A percentile compares a stretch with the other conserved stretches of the same genome.
Conservation (phyloP, 345 rosid species). For the Punica granatum region DNA sequence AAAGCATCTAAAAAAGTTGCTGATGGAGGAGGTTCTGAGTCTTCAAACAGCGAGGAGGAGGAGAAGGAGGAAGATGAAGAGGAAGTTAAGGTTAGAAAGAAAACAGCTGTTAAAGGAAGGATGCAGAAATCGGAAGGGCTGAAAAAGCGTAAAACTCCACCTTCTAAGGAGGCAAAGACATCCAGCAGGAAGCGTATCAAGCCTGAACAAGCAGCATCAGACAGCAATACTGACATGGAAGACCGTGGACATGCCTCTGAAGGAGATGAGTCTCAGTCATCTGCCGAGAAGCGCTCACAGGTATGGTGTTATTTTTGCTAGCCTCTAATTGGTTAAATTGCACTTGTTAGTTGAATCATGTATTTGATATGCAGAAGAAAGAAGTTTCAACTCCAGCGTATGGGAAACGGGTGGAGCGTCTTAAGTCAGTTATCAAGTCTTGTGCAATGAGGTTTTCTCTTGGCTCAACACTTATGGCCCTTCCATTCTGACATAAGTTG, state of each 20-base stretch:
- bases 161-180: conserved; percentile 35
- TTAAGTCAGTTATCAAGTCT: conserved; percentile 73
- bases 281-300: conserved; percentile 43
- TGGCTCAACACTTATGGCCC: conserved; percentile 8
- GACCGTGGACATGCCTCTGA: conserved; percentile 39
- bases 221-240: conserved; percentile 37
- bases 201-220: conserved; percentile 27
- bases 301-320: conserved; percentile 22
- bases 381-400: conserved; percentile 51
- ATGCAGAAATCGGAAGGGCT: conserved; percentile 33
- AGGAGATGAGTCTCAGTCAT: conserved; percentile 41
- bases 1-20: conserved; percentile 30
- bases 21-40: conserved; percentile 31
- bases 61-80: conserved; percentile 42
- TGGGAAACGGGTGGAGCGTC: conserved; percentile 77
- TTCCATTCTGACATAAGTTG: conserved; percentile 10
- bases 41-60: conserved; percentile 33
- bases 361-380: conserved; percentile 49
- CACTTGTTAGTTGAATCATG: conserved; percentile 11
- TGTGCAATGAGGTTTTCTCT: conserved; percentile 72
- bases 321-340: background rate
- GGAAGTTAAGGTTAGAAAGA: conserved; percentile 41
- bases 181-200: conserved; percentile 45
- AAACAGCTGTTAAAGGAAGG: conserved; percentile 27
- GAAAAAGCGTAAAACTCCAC: conserved; percentile 43